These are phyloP conservation scores for Chlamydomonas applanata DNA, from an alignment of 139 green algal genomes.

Conservation along the genomic window DNA sequence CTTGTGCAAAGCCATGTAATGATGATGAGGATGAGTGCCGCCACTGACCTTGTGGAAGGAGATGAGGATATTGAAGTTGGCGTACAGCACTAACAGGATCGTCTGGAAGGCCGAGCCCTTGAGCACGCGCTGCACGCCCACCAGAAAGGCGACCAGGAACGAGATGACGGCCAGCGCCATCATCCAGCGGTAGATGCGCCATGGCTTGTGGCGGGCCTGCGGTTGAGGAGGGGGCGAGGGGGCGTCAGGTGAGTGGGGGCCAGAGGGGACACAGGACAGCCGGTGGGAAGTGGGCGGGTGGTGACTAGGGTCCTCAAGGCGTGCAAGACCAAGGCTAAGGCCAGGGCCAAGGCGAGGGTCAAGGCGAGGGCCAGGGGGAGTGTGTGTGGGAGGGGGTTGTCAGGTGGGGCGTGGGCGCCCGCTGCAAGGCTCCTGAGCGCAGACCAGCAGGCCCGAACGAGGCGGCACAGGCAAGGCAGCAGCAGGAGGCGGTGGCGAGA, in stretches of 20 bases:
- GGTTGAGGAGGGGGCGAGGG: not conserved
- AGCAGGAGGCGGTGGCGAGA: too few species aligned
- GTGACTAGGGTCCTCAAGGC: too few species aligned
- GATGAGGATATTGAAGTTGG: conserved; percentile 45
- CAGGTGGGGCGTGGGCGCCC: too few species aligned
- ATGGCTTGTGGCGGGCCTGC: conserved; percentile 40
- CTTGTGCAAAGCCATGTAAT: not conserved
- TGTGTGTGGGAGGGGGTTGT: too few species aligned
- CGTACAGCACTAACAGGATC: conserved; percentile 38
- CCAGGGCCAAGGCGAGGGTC: too few species aligned
- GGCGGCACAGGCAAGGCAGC: too few species aligned
- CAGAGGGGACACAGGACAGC: not conserved
- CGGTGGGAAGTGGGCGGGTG: not conserved
- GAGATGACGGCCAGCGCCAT: conserved; percentile 8
- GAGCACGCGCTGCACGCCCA: conserved; percentile 14
- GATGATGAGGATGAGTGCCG: too few species aligned
- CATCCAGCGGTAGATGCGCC: conserved; percentile 42
- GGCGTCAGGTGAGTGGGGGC: not conserved
- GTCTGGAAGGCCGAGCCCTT: conserved; percentile 25
- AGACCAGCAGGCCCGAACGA: too few species aligned
- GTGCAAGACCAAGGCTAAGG: too few species aligned
- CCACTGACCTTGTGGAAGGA: conserved; percentile 28
- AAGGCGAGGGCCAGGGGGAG: too few species aligned
- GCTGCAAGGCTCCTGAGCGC: too few species aligned
- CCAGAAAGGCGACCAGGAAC: conserved; percentile 29